Evolutionary conservation across 371 early-diverging fungal genomes (phyloP), one percentile per base, ranked within the genome.

Genomic region (Sanchytrium tribonematis): DNA sequence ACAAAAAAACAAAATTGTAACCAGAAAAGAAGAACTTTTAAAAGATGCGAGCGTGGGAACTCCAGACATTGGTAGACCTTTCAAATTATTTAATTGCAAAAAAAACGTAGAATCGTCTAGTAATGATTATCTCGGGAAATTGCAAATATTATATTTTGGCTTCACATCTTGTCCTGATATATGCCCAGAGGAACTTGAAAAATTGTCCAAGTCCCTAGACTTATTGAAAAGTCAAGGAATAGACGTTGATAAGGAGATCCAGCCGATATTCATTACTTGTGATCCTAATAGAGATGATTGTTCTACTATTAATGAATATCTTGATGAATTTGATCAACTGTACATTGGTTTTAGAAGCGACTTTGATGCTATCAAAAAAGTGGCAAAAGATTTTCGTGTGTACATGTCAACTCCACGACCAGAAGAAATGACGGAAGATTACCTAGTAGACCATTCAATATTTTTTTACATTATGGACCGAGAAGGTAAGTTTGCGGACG

Each of bases 81-180:
- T 48, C 22, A 48, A 5, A 12, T 22, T 48, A 12, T 48, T 48
- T 22, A 48, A 48, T 22, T 48, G 48, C 48, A 48, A 48, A 48
- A 5, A 12, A 48, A 22, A 22, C 5, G 22, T 12, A 48, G 48
- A 48, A 22, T 12, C 48, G 5, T 48, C 48, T 48, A 48, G 48
- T 48, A 22, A 48, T 12, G 81, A 84, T 70, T 85, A 87, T 72
- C 79, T 80, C 31, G 97, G 91, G 29, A 85, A 83, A 66, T 93
- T 83, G 74, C 80, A 83, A 74, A 79, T 97, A 73, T 78, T 96
- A 17, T 97, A 97, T 79, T 97, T 97, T 82, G 97, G 97, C 12
- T 97, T 95, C 78, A 94, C 95, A 29, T 82, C 93, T 79, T 97
- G 97, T 75, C 97, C 97, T 0, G 97, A 97, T 79, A 89, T 97